phyloP scores from a whole-genome alignment of 371 early-diverging fungal genomes.

The Haplosporangium sp. region DNA sequence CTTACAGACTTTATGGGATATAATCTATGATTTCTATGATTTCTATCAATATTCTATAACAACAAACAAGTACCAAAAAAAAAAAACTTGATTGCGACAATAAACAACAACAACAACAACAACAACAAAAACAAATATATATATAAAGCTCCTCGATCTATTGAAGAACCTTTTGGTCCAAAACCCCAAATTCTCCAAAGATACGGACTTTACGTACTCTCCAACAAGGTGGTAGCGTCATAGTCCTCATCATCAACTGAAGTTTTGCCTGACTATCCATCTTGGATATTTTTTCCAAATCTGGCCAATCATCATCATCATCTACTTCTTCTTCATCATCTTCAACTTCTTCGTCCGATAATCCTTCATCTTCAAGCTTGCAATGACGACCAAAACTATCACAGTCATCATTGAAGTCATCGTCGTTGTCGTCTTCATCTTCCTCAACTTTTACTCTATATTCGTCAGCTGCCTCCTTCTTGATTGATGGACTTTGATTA shows the following conservation, averaged over 20 bases:
- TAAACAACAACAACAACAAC: too few relatives aligned
- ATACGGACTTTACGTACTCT: constrained; percentile 40
- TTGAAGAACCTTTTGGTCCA: constrained; percentile 39
- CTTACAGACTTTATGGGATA: too few relatives aligned
- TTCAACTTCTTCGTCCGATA: not conserved
- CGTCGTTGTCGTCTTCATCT: not conserved
- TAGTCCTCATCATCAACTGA: constrained; percentile 35
- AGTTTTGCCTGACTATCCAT: constrained; percentile 28
- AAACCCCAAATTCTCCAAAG: constrained; percentile 37
- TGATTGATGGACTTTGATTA: not conserved
- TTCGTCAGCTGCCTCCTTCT: not conserved
- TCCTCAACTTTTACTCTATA: not conserved
- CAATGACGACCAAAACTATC: too few relatives aligned
- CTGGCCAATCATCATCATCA: constrained; percentile 12
- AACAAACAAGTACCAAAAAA: too few relatives aligned
- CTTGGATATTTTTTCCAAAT: constrained; percentile 3
- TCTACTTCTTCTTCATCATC: not conserved
- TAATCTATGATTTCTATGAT: too few relatives aligned
- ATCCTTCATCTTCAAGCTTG: not conserved
- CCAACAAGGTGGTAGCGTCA: constrained; percentile 39
- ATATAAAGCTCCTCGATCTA: not conserved
- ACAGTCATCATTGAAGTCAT: not conserved
- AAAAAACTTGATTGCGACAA: too few relatives aligned
- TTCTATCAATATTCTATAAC: too few relatives aligned
- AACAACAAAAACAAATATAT: too few relatives aligned